Evolutionary conservation across 768 basidiomycete genomes (phyloP).

Genomic region (Tulasnella sp.): DNA sequence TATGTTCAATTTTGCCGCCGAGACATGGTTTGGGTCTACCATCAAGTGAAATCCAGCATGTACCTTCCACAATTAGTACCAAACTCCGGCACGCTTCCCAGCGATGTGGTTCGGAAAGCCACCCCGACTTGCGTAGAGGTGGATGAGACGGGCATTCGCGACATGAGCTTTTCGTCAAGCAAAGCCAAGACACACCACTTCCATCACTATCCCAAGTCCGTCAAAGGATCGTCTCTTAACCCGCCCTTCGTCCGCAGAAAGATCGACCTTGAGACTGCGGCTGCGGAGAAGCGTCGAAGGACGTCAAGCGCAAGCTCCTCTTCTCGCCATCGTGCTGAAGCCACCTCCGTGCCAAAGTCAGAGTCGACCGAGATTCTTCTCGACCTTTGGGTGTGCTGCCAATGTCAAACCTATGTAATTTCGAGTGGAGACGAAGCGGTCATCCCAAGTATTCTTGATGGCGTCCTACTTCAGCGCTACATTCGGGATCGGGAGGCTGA

Average conservation of each 20-base stretch:
- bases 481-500: constrained; percentile 51
- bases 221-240: constrained; percentile 63
- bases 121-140: constrained; percentile 53
- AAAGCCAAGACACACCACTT: constrained; percentile 65
- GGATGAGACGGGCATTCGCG: constrained; percentile 41
- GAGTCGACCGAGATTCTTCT: constrained; percentile 46
- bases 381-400: constrained; percentile 80
- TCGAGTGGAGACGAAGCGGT: constrained; percentile 48
- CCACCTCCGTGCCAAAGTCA: constrained; percentile 24
- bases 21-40: constrained; percentile 78
- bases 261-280: background rate
- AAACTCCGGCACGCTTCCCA: constrained; percentile 45
- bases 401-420: constrained; percentile 71
- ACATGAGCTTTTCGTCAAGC: constrained; percentile 40
- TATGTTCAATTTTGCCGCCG: constrained; percentile 78
- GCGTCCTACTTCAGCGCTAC: constrained; percentile 59
- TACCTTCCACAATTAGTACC: constrained; percentile 49
- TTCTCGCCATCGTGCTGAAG: constrained; percentile 36
- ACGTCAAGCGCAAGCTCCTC: constrained; percentile 51
- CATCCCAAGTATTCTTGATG: constrained; percentile 69
- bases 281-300: background rate
- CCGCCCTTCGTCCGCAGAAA: constrained; percentile 49
- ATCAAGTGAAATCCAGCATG: constrained; percentile 56
- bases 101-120: constrained; percentile 43
- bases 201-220: constrained; percentile 65